These are phyloP conservation scores for Fusarium caatingaense DNA, from an alignment of 2,329 filamentous ascomycete species.

Conservation along the genomic window DNA sequence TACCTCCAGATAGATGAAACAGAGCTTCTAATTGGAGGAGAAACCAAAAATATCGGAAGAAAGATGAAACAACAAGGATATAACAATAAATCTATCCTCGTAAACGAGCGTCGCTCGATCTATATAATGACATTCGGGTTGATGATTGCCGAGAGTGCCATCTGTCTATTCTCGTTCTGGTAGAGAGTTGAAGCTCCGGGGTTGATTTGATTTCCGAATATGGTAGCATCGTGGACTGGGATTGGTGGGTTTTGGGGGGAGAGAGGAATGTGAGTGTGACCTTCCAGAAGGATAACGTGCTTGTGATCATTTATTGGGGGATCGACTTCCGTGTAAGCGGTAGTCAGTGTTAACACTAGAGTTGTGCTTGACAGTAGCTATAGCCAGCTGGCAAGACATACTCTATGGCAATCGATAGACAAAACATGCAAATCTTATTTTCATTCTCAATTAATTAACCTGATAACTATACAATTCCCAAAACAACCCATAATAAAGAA, in stretches of 20 bases:
- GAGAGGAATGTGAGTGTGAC: not conserved
- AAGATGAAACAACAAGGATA: conserved; percentile 37
- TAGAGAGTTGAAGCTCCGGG: not conserved
- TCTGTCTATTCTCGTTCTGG: not conserved
- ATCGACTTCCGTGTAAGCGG: not conserved
- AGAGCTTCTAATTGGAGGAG: conserved; percentile 42
- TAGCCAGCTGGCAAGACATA: not conserved
- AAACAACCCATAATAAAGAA: conserved; percentile 13
- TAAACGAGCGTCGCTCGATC: not conserved
- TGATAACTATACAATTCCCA: not conserved
- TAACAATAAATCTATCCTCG: not conserved
- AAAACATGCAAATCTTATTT: not conserved
- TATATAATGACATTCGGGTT: not conserved
- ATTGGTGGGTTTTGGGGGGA: conserved; percentile 23
- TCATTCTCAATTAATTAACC: not conserved
- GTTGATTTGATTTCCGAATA: conserved; percentile 25
- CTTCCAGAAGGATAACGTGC: not conserved
- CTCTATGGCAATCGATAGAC: not conserved
- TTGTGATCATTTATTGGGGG: not conserved
- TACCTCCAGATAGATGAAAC: conserved; percentile 22
- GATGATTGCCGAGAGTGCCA: conserved; percentile 10
- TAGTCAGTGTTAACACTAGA: not conserved
- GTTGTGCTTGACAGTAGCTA: too few species aligned
- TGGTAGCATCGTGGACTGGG: conserved; percentile 17
- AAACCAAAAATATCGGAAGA: conserved; percentile 33